Conservation (phyloP, 306 rosid species). For the Inga oerstediana region DNA sequence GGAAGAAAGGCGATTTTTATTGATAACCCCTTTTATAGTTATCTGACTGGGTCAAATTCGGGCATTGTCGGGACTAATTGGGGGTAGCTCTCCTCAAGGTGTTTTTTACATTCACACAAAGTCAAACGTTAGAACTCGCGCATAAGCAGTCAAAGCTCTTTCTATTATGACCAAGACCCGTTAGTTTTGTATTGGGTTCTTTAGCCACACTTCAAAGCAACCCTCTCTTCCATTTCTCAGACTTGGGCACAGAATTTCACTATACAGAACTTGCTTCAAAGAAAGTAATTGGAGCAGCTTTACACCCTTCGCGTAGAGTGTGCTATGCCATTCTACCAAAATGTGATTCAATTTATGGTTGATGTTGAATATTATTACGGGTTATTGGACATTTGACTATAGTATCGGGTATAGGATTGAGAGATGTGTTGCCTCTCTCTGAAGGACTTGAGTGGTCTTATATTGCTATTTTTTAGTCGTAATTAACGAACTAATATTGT, state of each 20-base stretch:
- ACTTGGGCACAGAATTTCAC: not conserved
- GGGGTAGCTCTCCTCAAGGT: too few relatives aligned
- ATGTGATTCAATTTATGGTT: not conserved
- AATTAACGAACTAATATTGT: not conserved
- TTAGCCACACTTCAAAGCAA: not conserved
- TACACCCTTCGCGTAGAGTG: not conserved
- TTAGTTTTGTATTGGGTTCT: not conserved
- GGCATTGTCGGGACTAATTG: too few relatives aligned
- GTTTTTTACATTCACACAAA: too few relatives aligned
- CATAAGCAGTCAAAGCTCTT: too few relatives aligned
- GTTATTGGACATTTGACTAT: not conserved
- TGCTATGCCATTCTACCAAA: not conserved
- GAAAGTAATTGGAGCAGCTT: not conserved
- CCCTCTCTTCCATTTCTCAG: not conserved
- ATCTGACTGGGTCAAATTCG: too few relatives aligned
- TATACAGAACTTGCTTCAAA: not conserved
- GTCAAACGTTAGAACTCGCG: too few relatives aligned
- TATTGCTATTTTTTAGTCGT: not conserved
- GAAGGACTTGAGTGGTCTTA: not conserved
- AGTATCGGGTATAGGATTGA: not conserved
- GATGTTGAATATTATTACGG: not conserved
- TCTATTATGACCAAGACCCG: too few relatives aligned
- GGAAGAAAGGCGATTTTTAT: not conserved
- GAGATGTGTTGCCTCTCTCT: not conserved
- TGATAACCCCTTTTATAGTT: not conserved